Evolutionary conservation across 2,329 filamentous ascomycete species (phyloP), one percentile per base, ranked within the genome.

Genomic region (Phialocephala subalpina): DNA sequence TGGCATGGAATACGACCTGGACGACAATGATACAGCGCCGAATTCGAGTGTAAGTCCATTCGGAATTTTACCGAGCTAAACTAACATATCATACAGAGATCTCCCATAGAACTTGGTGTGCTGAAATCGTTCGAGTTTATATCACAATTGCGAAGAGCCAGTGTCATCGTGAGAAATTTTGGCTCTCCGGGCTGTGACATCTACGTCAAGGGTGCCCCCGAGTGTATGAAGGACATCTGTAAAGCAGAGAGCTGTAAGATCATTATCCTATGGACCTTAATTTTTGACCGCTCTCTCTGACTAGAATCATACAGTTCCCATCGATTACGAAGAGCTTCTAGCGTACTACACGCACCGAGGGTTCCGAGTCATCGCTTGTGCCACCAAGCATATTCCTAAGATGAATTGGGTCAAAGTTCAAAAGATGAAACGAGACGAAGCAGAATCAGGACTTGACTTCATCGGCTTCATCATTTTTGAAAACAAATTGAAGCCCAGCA

Each of bases 401-500:
- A 84, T 98, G 36, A 97, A 91, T 73, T 97, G 94, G 94, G 88
- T 97, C 62, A 97, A 97, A 77, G 90, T 94, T 7, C 94, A 98
- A 75, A 97, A 97, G 81, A 94, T 98, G 90, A 92, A 89, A 72
- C 90, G 96, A 35, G 82, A 89, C 45, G 92, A 97, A 61, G 94
- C 92, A 9, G 96, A 99, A 78, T 91, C 87, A 2, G 84, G 89
- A 36, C 86, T 99, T 12, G 89, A 95, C 55, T 98, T 99, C 75
- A 86, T 94, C 40, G 96, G 96, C 5, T 99, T 99, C 80, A 98
- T 99, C 75, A 91, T 99, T 62, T 99, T 99, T 73, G 96, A 99
- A 80, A 99, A 99, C 81, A 99, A 99, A 80, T 82, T 99, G 67
- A 99, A 99, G 78, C 90, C 92, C 1, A 94, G 88, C 22, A 97